A percentile compares a stretch with the other conserved stretches of the same genome.
Conservation (phyloP, 257 asterid species). For the Plantago major region DNA sequence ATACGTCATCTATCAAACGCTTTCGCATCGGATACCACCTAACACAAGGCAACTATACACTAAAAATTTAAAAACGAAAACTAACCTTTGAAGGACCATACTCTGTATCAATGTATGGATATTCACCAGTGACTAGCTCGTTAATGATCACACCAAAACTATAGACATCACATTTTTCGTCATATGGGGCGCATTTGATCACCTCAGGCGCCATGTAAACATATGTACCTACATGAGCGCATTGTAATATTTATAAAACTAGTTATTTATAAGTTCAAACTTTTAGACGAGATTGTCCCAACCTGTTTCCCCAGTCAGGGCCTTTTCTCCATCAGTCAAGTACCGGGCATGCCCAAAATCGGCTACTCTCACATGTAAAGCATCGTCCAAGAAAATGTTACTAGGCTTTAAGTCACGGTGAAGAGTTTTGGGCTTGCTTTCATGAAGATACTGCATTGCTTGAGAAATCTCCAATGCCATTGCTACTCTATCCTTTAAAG, state of each 20-base stretch:
- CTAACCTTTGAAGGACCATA: slow-evolving; percentile 60
- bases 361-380: slow-evolving; percentile 60
- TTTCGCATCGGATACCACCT: too few relatives aligned
- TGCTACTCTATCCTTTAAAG: slow-evolving; percentile 42
- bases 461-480: slow-evolving; percentile 65
- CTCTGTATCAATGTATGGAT: slow-evolving; percentile 58
- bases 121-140: slow-evolving; percentile 58
- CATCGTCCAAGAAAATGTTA: slow-evolving; percentile 62
- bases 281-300: background rate
- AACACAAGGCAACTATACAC: too few relatives aligned
- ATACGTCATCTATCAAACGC: too few relatives aligned
- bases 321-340: slow-evolving; percentile 64
- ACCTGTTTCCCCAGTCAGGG: slow-evolving; percentile 81
- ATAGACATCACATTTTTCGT: slow-evolving; percentile 71
- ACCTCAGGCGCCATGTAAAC: slow-evolving; percentile 91
- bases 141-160: slow-evolving; percentile 64
- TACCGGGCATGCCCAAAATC: slow-evolving; percentile 82
- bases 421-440: slow-evolving; percentile 51
- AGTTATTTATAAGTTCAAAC: background rate
- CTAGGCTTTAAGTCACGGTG: slow-evolving; percentile 80
- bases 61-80: too few relatives aligned
- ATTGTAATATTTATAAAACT: background rate
- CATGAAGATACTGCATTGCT: slow-evolving; percentile 83
- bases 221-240: slow-evolving; percentile 44
- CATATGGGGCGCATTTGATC: slow-evolving; percentile 52